phyloP scores from a whole-genome alignment of 768 basidiomycete species.

The Podaxis sp. region DNA sequence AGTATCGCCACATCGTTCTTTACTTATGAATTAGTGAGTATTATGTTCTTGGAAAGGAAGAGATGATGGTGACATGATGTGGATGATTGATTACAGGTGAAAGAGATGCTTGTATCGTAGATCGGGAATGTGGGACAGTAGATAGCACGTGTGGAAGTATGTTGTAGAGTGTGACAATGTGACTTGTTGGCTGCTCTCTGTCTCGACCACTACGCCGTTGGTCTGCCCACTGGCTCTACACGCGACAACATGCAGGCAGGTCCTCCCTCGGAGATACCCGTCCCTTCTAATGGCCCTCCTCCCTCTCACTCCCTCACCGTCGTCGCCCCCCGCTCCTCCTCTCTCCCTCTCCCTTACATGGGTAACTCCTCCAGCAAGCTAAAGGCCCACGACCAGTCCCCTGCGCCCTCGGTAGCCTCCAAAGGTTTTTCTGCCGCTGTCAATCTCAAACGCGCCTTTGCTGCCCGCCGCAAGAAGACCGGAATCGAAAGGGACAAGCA shows the following conservation, averaged over 20 bases:
- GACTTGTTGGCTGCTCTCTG: constrained; percentile 2
- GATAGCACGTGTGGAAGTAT: constrained; percentile 6
- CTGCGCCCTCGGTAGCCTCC: constrained; percentile 18
- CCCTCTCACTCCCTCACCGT: constrained; percentile 21
- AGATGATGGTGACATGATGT: background rate
- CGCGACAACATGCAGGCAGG: constrained; percentile 17
- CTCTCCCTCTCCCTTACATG: constrained; percentile 23
- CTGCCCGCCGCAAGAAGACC: constrained; percentile 54
- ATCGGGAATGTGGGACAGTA: background rate
- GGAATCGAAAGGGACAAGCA: constrained; percentile 34
- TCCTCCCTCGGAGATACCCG: constrained; percentile 8
- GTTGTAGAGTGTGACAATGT: constrained; percentile 13
- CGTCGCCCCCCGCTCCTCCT: constrained; percentile 21
- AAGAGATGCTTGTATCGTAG: constrained; percentile 10
- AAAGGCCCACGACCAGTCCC: background rate
- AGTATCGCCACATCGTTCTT: constrained; percentile 88
- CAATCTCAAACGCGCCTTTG: constrained; percentile 61
- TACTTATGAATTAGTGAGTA: constrained; percentile 66
- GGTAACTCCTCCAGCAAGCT: constrained; percentile 22
- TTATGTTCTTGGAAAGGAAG: background rate
- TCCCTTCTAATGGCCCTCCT: background rate
- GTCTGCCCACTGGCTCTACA: background rate
- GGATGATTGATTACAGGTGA: constrained; percentile 8
- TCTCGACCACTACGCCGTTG: background rate
- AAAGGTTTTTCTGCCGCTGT: constrained; percentile 37